A percentile compares a stretch with the other conserved stretches of the same genome.
Evolutionary conservation across 2,329 filamentous ascomycete species (phyloP).

Genomic region (Trichophyton schoenleinii): DNA sequence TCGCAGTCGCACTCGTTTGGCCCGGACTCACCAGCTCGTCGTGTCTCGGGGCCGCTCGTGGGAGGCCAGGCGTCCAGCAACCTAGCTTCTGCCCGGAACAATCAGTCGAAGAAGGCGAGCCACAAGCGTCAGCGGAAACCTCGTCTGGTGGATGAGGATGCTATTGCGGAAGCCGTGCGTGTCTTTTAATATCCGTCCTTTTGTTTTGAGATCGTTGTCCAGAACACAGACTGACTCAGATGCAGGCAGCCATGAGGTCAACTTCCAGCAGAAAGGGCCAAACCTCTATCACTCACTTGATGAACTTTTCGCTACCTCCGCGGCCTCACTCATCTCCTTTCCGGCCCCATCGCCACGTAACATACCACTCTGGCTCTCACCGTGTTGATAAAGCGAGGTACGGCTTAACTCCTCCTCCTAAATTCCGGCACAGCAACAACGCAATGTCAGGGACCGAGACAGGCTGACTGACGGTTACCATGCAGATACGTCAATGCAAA

Average conservation of each 20-base stretch:
- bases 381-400: slow-evolving; percentile 80
- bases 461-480: not conserved
- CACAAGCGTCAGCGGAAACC: slow-evolving; percentile 72
- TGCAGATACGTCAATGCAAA: slow-evolving; percentile 80
- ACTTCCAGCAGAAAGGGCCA: slow-evolving; percentile 70
- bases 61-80: slow-evolving; percentile 28
- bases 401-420: slow-evolving; percentile 15
- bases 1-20: slow-evolving; percentile 21
- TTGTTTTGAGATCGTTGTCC: not conserved
- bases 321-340: slow-evolving; percentile 47
- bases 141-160: slow-evolving; percentile 66
- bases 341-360: slow-evolving; percentile 54
- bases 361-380: slow-evolving; percentile 81
- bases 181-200: not conserved
- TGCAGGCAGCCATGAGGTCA: slow-evolving; percentile 49
- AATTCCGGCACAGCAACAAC: too few relatives aligned
- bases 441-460: not conserved
- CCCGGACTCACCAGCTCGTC: slow-evolving; percentile 26
- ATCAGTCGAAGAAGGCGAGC: slow-evolving; percentile 64
- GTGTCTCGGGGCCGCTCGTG: slow-evolving; percentile 31
- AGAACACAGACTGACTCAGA: slow-evolving; percentile 3
- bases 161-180: slow-evolving; percentile 66
- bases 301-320: slow-evolving; percentile 76
- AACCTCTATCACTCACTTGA: slow-evolving; percentile 90
- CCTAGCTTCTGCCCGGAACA: slow-evolving; percentile 46